Percentiles rank a stretch among this genome's conserved stretches.
These are phyloP conservation scores for Babjeviella inositovora DNA, from an alignment of 805 yeast genomes.

Conservation along the genomic window DNA sequence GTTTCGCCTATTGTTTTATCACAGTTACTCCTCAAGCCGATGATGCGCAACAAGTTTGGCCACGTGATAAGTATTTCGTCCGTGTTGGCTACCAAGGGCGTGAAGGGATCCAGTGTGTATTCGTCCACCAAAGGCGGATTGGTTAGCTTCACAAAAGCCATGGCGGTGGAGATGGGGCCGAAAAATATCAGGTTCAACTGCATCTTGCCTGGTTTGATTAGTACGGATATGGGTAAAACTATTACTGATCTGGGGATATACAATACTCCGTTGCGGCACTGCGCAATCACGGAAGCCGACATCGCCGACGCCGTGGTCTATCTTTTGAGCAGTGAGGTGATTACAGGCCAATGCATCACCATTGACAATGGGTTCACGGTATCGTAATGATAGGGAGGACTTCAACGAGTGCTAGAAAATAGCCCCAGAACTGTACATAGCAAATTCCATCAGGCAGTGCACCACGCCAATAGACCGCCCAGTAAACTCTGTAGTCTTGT, in stretches of 20 bases:
- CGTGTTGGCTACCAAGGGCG: constrained; percentile 29
- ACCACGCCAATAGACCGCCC: no score
- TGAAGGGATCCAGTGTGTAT: constrained; percentile 50
- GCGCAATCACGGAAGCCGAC: constrained; percentile 6
- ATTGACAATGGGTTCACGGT: constrained; percentile 10
- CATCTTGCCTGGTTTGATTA: constrained; percentile 50
- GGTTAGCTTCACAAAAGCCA: constrained; percentile 37
- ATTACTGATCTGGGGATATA: constrained; percentile 8
- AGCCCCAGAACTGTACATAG: no score
- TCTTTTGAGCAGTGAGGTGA: constrained; percentile 6
- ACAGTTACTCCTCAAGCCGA: constrained; percentile 29
- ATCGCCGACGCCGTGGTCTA: constrained; percentile 7
- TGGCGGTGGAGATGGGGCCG: constrained; percentile 44
- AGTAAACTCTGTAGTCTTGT: no score
- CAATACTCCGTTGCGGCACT: no score
- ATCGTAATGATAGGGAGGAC: no score
- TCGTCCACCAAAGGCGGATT: constrained; percentile 61
- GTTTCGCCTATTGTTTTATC: constrained; percentile 44
- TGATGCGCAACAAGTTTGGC: constrained; percentile 22
- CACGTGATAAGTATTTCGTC: constrained; percentile 54
- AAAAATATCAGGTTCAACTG: constrained; percentile 43
- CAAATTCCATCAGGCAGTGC: no score
- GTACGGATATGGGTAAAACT: constrained; percentile 46
- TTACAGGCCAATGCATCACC: constrained; percentile 12
- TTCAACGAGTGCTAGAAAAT: no score